Evolutionary conservation across 1,284 basidiomycete species (phyloP).

Genomic region (Coriolopsis trogii): DNA sequence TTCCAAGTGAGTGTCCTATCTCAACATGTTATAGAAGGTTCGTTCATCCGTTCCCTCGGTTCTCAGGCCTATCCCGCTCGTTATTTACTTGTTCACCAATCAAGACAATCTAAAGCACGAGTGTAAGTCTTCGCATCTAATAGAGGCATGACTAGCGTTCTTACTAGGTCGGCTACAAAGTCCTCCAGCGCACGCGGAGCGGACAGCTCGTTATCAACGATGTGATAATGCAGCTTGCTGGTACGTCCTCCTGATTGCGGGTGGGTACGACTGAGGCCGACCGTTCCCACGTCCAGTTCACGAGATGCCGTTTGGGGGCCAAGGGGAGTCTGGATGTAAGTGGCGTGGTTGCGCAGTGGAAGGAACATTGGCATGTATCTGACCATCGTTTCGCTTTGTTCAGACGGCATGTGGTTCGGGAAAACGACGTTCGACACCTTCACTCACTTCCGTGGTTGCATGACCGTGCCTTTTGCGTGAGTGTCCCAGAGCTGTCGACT

Average conservation of each 20-base stretch:
- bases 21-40: neutral
- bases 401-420: conserved; percentile 49
- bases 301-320: conserved; percentile 51
- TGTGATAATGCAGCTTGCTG: conserved; percentile 48
- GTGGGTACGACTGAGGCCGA: neutral
- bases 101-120: conserved; percentile 42
- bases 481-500: conserved; percentile 6
- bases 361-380: neutral
- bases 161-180: conserved; percentile 33
- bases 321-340: conserved; percentile 51
- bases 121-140: conserved; percentile 33
- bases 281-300: conserved; percentile 30
- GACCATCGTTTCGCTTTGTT: neutral
- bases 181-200: conserved; percentile 49
- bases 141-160: conserved; percentile 13
- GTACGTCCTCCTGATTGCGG: conserved; percentile 33
- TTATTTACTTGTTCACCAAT: conserved; percentile 52
- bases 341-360: too few species aligned
- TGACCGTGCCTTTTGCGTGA: conserved; percentile 43
- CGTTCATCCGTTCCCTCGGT: neutral
- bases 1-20: conserved; percentile 38
- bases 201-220: conserved; percentile 59
- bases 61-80: conserved; percentile 48
- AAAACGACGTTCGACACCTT: conserved; percentile 51
- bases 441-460: conserved; percentile 45